Conservation (phyloP, 805 yeast species). For the Schizosaccharomyces lindneri region DNA sequence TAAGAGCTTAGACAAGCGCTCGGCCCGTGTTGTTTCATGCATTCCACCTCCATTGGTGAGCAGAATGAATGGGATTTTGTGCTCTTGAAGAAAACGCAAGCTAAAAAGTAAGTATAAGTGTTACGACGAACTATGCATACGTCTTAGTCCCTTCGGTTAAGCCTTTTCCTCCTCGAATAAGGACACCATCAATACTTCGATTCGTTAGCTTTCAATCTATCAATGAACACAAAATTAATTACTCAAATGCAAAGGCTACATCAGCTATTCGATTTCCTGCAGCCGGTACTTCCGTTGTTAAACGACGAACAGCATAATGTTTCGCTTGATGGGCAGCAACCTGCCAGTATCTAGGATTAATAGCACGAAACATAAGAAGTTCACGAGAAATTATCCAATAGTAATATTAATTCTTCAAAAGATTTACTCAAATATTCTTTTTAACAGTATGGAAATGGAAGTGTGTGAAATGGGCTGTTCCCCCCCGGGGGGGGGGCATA, state of each 20-base stretch:
- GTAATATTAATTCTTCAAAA: too few species aligned
- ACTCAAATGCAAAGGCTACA: constrained; percentile 12
- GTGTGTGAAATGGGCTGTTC: too few species aligned
- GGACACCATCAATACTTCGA: constrained; percentile 54
- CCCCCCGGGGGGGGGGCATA: too few species aligned
- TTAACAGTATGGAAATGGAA: too few species aligned
- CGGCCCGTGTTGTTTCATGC: constrained; percentile 27
- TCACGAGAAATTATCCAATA: too few species aligned
- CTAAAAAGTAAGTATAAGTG: background rate
- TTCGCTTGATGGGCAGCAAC: background rate
- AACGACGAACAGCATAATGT: background rate
- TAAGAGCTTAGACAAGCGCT: constrained; percentile 27
- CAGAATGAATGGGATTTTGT: constrained; percentile 29
- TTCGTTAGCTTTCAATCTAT: background rate
- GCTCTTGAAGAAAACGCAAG: constrained; percentile 24
- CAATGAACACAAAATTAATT: background rate
- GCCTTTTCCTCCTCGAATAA: constrained; percentile 45
- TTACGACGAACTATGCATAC: background rate
- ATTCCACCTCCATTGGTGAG: constrained; percentile 1
- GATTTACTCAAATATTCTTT: too few species aligned
- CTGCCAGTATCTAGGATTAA: background rate
- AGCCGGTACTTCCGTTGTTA: background rate
- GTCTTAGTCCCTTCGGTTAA: constrained; percentile 43
- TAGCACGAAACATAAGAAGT: background rate
- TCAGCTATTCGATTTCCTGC: background rate